These are phyloP conservation scores for Apiospora rasikravindrae DNA, from an alignment of 2,329 filamentous ascomycete species.

Conservation along the genomic window DNA sequence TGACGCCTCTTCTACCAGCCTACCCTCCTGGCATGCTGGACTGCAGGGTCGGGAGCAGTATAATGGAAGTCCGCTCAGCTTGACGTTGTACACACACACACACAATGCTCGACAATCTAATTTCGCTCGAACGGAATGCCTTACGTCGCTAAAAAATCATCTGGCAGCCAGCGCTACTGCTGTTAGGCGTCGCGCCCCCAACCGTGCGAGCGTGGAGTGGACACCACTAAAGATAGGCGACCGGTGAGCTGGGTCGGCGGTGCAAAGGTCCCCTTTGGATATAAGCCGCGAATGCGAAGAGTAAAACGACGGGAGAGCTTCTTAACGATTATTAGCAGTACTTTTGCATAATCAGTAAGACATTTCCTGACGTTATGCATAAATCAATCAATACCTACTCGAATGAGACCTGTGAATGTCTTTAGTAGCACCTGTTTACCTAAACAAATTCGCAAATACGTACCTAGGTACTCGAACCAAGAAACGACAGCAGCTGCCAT, in stretches of 20 bases:
- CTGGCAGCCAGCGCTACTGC: background rate
- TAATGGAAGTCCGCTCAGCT: background rate
- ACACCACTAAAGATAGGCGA: background rate
- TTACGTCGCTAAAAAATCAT: background rate
- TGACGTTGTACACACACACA: background rate
- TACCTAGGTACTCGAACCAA: background rate
- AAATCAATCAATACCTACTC: too few relatives aligned
- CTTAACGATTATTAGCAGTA: background rate
- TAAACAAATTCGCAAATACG: too few relatives aligned
- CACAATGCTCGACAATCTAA: conserved; percentile 2
- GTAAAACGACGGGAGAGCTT: background rate
- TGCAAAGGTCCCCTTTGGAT: background rate
- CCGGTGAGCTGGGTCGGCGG: conserved; percentile 16
- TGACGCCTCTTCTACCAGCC: background rate
- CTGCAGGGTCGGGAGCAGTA: background rate
- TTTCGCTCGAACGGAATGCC: conserved; percentile 10
- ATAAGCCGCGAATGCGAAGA: background rate
- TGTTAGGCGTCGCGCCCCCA: background rate
- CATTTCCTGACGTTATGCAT: background rate
- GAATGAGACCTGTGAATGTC: background rate
- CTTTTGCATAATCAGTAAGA: background rate
- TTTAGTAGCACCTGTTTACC: background rate
- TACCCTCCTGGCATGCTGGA: background rate
- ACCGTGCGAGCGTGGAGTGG: conserved; percentile 6
- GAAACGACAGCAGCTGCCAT: background rate